Base-by-base conservation (phyloP, 345 rosid genomes). In the Eutrema yunnanense region DNA sequence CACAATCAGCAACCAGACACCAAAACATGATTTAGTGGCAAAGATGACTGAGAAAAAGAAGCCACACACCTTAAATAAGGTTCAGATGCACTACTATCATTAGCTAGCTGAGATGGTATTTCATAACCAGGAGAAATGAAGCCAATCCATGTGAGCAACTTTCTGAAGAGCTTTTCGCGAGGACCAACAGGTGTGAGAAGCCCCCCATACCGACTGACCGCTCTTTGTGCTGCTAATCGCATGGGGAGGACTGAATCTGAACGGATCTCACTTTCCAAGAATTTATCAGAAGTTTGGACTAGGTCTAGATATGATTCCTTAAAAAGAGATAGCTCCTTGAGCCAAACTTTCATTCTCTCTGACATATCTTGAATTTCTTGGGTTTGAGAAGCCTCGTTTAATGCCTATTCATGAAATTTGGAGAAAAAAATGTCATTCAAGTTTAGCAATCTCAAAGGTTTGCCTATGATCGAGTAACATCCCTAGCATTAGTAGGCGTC, bases 171-270 rank as follows among this genome's bases (percentile, higher is more conserved):
- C 86, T 87, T 85, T 78, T 86, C 89, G 26, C 98, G 88, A 50
- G 98, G 97, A 76, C 98, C 98, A 78, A 81, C 81, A 33, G 90
- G 85, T 52, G 98, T 86, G 29, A 94, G 83, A 78, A 90, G 74
- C 63, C 94, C 96, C 79, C 90, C 88, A 67, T 90, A 94, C 51
- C 95, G 90, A 69, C 85, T 86, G 58, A 90, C 94, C 72, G 97
- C 98, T 73, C 82, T 94, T 85, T 89, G 91, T 72, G 98, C 97
- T 52, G 98, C 97, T 71, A 89, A 70, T 82, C 95, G 84, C 69
- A 94, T 86, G 41, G 96, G 97, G 63, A 94, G 96, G 30, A 87
- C 89, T 13, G 78, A 72, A 62, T 84, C 87, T 75, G 89, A 80
- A 76, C 80, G 75, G 61, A 84, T 82, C 43, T 83, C 87, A 26